Conservation (phyloP, 371 early-diverging fungal species). For the Conidiobolus coronatus region DNA sequence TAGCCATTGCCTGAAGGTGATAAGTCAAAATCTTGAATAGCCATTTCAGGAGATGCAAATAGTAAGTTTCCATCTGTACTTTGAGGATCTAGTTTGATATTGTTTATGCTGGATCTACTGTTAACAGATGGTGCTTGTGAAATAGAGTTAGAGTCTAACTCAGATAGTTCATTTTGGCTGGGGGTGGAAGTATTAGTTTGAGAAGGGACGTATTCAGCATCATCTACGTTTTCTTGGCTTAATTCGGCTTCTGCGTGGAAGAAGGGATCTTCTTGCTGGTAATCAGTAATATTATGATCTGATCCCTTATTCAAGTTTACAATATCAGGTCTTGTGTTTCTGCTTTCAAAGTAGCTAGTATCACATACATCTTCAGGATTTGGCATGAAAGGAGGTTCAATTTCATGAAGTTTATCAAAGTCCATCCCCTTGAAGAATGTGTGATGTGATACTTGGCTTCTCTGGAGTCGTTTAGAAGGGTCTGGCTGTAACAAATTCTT, state of each 20-base stretch:
- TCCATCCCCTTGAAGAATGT: constrained; percentile 34
- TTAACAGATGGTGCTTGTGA: too few species aligned
- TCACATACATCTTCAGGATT: constrained; percentile 51
- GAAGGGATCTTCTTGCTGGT: not conserved
- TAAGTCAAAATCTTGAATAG: too few species aligned
- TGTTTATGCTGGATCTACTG: too few species aligned
- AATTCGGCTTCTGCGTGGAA: not conserved
- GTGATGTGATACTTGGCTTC: constrained; percentile 31
- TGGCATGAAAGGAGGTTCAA: constrained; percentile 67
- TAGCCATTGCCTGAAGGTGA: too few species aligned
- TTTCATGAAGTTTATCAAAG: constrained; percentile 40
- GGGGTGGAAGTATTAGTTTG: too few species aligned
- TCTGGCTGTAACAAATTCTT: constrained; percentile 49
- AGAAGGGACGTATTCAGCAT: too few species aligned
- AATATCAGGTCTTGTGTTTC: constrained; percentile 41
- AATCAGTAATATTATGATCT: constrained; percentile 5
- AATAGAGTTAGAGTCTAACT: too few species aligned
- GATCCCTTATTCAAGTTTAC: constrained; percentile 10
- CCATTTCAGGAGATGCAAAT: too few species aligned
- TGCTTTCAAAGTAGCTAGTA: constrained; percentile 80
- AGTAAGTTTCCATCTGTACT: too few species aligned
- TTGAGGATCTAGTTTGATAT: too few species aligned
- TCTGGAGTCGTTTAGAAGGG: constrained; percentile 49
- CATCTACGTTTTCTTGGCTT: too few species aligned
- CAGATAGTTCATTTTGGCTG: too few species aligned